Base-by-base conservation (phyloP, 192 early-diverging fungal species). In the Paraglomus brasilianum region DNA sequence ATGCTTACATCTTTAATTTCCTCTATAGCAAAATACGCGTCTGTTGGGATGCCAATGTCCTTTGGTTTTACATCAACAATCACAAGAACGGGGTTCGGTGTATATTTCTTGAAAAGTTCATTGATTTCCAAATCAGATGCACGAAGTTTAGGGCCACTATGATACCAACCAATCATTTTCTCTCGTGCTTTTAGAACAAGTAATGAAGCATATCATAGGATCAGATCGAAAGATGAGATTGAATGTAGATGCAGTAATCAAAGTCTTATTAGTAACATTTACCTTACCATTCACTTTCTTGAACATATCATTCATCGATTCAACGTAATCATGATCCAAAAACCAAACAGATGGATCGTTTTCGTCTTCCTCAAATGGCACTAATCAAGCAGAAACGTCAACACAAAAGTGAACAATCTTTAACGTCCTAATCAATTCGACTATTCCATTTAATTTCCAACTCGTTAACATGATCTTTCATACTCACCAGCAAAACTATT, bases 271-370 rank as follows among this genome's bases (percentile, higher is more conserved):
- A 1, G 43, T 48, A 30, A 30, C 30, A 30, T 30, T 30, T 30
- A 30, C 30, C 80, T 78, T 87, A 88, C 93, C 96, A 80, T 97
- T 99, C 24, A 99, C 95, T 84, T 99, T 99, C 78, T 95, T 96
- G 79, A 97, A 99, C 97, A 99, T 99, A 65, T 98, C 96, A 67
- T 95, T 95, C 97, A 99, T 99, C 5, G 94, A 92, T 74, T 99
- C 97, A 40, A 95, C 93, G 77, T 97, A 99, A 81, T 97, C 95
- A 84, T 99, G 96, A 81, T 99, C 97, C 66, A 99, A 83, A 80
- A 95, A 99, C 97, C 97, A 99, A 5, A 98, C 94, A 5, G 87
- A 87, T 11, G 93, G 94, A 81, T 97, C 95, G 80, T 95, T 98
- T 70, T 98, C 96, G 70, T 99, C 97, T 78, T 99, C 97, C 81